Conservation (phyloP, 257 asterid genomes). For the Plectranthus barbatus region DNA sequence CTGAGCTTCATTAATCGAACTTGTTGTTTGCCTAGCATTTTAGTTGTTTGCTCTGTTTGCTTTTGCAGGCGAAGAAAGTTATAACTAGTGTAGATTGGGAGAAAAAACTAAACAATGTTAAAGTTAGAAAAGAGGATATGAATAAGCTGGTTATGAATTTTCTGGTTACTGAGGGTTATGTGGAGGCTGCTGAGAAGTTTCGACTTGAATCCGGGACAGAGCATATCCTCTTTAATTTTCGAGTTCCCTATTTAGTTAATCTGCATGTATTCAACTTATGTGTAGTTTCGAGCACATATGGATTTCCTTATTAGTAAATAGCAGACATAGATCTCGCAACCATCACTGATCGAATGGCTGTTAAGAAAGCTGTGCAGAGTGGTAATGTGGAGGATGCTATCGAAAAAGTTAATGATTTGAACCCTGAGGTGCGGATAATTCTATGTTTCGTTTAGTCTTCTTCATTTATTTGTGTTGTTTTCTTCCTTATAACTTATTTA, state of each 20-base stretch:
- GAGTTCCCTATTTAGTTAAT: neutral
- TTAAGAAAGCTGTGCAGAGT: conserved; percentile 78
- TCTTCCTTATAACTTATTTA: neutral
- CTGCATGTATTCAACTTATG: neutral
- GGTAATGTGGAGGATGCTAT: conserved; percentile 94
- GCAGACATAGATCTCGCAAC: conserved; percentile 89
- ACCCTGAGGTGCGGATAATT: conserved; percentile 61
- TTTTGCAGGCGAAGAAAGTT: conserved; percentile 54
- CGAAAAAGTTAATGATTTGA: conserved; percentile 78
- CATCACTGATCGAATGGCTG: conserved; percentile 79
- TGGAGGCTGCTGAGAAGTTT: conserved; percentile 72
- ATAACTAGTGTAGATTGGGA: conserved; percentile 80
- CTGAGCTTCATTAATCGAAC: neutral
- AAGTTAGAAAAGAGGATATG: conserved; percentile 65
- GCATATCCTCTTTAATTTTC: conserved; percentile 47
- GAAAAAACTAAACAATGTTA: conserved; percentile 53
- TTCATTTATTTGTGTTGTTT: neutral
- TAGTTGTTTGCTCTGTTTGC: conserved; percentile 8
- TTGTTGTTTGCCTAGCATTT: neutral
- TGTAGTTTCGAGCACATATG: neutral
- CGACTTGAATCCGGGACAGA: conserved; percentile 71
- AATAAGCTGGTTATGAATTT: conserved; percentile 78
- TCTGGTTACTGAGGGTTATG: conserved; percentile 77
- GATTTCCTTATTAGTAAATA: conserved; percentile 47
- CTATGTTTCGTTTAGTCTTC: neutral